Evolutionary conservation across 106 monocot species (phyloP), one percentile per base, ranked within the genome.

Genomic region (Vanilla planifolia): DNA sequence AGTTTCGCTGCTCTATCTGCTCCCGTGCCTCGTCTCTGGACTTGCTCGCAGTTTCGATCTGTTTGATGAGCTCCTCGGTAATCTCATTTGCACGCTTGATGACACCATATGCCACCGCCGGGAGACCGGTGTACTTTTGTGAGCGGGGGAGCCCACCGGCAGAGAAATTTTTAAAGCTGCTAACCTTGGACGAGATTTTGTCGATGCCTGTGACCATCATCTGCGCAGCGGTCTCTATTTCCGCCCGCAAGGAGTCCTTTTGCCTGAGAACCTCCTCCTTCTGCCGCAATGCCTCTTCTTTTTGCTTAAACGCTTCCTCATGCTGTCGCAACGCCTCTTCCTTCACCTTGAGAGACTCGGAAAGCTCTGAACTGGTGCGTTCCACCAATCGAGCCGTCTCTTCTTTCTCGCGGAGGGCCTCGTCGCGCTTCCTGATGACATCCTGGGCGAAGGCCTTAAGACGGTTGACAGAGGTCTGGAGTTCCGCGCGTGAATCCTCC

Each of bases 1-100:
- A 96, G 62, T 96, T 96, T 39, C 96, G 46, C 62, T 96, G 96
- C 55, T 91, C 96, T 44, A 87, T 68, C 62, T 76, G 81, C 66
- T 84, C 74, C 8, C 87, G 66, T 0, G 96, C 90, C 71, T 81
- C 68, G 44, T 96, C 87, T 40, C 87, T 60, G 7, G 64, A 60
- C 71, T 77, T 74, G 29, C 55, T 44, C 0, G 77, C 80, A 8
- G 59, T 63, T 5, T 91, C 90, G 32, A 85, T 66, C 69, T 91
- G 96, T 26, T 43, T 62, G 6, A 71, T 30, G 16, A 96, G 62
- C 66, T 96, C 96, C 48, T 96, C 90, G 20, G 70, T 81, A 36
- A 96, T 88, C 69, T 91, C 84, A 58, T 84, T 81, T 13, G 83
- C 57, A 24, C 91, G 69, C 71, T 90, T 84, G 68, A 91, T 76